Base-by-base conservation (phyloP, 768 basidiomycete genomes). In the Kockovaella imperatae region DNA sequence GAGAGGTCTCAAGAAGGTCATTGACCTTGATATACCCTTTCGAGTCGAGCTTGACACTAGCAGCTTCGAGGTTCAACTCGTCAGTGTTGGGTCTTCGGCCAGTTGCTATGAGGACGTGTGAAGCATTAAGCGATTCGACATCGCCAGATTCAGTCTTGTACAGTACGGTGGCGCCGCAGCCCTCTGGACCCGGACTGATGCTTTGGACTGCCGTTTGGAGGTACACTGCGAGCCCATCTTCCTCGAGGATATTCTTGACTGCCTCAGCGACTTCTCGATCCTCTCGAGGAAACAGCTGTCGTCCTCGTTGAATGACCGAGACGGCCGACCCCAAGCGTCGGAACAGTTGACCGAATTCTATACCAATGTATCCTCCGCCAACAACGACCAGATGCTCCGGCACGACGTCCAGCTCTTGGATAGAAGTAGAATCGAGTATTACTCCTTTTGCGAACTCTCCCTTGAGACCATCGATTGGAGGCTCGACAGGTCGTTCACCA, bases 291-390 rank as follows among this genome's bases (percentile, higher is more conserved):
- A 54, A 25, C 10, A 54, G 48, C 34, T 50, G 52, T 14, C 18
- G 28, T 21, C 29, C 52, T 6, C 50, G 53, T 31, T 55, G 53
- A 10, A 55, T 29, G 32, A 55, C 43, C 8, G 52, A 52, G 36
- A 55, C 53, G 5, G 30, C 18, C n/a, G 53, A 30, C 4, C 53
- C 53, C 5, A 55, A 50, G 18, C 53, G 34, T 25, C 43, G 53
- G 24, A 55, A 54, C 11, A 55, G 53, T 38, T 55, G 53, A 7
- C 39, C 53, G 25, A 55, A 55, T 35, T 55, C 53, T 31, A 55
- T 21, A n/a, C 53, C 53, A 18, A 55, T 39, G 25, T 55, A 55
- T 8, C 53, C 53, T 18, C 53, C 53, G 5, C 53, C 53, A n/a
- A 55, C 24, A 13, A 55, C 52, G 23, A 50, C 18, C 11, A 55